Evolutionary conservation across 2,329 filamentous ascomycete genomes (phyloP), one percentile per base, ranked within the genome.

Genomic region (Ophiostoma montium): DNA sequence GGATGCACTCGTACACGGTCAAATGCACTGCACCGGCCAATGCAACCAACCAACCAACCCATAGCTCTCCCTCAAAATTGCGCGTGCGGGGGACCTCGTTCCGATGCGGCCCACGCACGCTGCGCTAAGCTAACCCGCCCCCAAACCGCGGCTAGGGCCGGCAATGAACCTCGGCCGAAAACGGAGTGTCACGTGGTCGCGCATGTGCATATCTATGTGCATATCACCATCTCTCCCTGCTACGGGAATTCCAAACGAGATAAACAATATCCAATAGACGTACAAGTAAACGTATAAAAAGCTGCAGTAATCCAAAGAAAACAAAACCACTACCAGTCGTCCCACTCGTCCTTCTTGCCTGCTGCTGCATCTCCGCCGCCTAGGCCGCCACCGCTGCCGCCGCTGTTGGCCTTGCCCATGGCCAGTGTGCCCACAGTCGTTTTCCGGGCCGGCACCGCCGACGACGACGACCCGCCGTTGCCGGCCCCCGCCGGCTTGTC

Each of bases 301-400:
- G n/a, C n/a, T n/a, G n/a, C n/a, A n/a, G n/a, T n/a, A n/a, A n/a
- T n/a, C n/a, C 10, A 21, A 31, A 30, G 7, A 23, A 41, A 48
- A 16, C 33, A 47, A 32, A 27, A 44, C 3, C 10, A 15, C 30
- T 23, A 78, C 75, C 75, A 80, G 55, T 78, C 76, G 63, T 81
- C 78, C 78, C 78, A 82, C 52, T 80, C 75, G 56, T 81, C 77
- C 49, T 72, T 70, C 60, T 67, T 66, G 61, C 56, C 55, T n/a
- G 61, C 57, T 23, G 62, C 61, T 61, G 56, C 6, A 57, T 56
- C 4, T 56, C 35, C 50, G 4, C 35, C 32, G 3, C 42, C 39
- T 13, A 33, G 15, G 35, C 39, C 33, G 27, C 56, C 30, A 31
- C 54, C 13, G 19, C 33, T 32, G 31, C 57, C 30, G 33, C 55